A percentile compares a stretch with the other conserved stretches of the same genome.
phyloP scores from a whole-genome alignment of 2,329 filamentous ascomycete genomes.

The Colletotrichum liaoningense region DNA sequence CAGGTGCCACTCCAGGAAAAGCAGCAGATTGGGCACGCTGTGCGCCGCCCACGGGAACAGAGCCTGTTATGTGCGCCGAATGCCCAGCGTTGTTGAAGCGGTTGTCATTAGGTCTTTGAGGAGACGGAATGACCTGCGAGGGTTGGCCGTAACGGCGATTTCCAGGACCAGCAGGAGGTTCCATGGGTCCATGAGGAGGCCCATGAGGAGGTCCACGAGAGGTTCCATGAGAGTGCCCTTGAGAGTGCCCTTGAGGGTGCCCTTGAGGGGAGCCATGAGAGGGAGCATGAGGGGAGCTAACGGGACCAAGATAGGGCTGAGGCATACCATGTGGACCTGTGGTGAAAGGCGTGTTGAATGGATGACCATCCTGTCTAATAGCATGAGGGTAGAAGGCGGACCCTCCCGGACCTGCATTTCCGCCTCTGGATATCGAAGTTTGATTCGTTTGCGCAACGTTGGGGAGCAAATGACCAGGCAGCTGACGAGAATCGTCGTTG shows the following conservation, averaged over 20 bases:
- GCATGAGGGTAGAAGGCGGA: not conserved
- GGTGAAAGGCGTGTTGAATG: constrained; percentile 1
- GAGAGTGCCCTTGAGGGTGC: too few species aligned
- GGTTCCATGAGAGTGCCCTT: too few species aligned
- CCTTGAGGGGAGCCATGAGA: not conserved
- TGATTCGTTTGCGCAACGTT: not conserved
- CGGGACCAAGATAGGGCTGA: constrained; percentile 2
- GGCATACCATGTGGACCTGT: constrained; percentile 1
- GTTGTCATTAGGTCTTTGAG: not conserved
- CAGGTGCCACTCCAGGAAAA: not conserved
- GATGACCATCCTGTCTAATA: not conserved
- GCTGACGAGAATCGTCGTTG: not conserved
- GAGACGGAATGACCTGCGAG: not conserved
- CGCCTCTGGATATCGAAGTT: not conserved
- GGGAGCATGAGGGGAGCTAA: not conserved
- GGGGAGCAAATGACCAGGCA: not conserved
- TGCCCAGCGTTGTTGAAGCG: not conserved
- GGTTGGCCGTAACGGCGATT: not conserved
- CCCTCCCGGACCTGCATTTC: not conserved
- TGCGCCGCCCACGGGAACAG: not conserved
- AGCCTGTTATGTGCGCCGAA: not conserved
- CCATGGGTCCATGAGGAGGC: not conserved
- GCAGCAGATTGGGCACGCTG: not conserved
- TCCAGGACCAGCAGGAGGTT: not conserved
- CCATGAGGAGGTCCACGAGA: not conserved